Evolutionary conservation across 2,329 filamentous ascomycete genomes (phyloP).

Genomic region (Hawksworthiomyces lignivorus): DNA sequence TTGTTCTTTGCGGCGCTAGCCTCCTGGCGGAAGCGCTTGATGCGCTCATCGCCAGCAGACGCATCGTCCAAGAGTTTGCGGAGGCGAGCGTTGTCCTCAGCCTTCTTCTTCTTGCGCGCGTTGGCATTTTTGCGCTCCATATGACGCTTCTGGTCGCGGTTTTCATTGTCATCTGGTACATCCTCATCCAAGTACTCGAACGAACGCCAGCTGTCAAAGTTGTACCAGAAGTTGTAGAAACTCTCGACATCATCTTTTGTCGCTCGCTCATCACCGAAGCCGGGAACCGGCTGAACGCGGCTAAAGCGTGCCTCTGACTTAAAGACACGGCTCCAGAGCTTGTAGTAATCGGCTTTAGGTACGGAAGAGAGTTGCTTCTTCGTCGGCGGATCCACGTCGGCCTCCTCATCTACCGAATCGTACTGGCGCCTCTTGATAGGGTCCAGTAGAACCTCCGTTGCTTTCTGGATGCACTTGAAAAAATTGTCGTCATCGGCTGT

Average conservation of each 20-base stretch:
- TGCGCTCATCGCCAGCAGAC: slow-evolving; percentile 80
- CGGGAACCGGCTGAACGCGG: slow-evolving; percentile 79
- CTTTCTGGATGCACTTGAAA: slow-evolving; percentile 99
- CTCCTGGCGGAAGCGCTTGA: slow-evolving; percentile 93
- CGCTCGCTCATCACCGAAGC: slow-evolving; percentile 76
- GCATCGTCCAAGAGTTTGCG: slow-evolving; percentile 84
- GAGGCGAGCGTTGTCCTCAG: slow-evolving; percentile 86
- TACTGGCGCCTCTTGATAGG: slow-evolving; percentile 89
- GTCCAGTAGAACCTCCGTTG: slow-evolving; percentile 86
- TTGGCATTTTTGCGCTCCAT: slow-evolving; percentile 98
- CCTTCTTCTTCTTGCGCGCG: slow-evolving; percentile 98
- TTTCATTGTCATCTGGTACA: slow-evolving; percentile 97
- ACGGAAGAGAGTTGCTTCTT: slow-evolving; percentile 67
- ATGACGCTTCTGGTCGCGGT: slow-evolving; percentile 97
- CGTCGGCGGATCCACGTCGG: slow-evolving; percentile 81
- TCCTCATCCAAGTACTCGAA: slow-evolving; percentile 99
- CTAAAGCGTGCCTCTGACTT: slow-evolving; percentile 90
- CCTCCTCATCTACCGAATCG: slow-evolving; percentile 91
- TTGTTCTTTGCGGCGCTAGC: slow-evolving; percentile 94
- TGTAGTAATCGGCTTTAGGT: slow-evolving; percentile 85
- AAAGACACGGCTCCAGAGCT: slow-evolving; percentile 86
- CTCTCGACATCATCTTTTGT: slow-evolving; percentile 82
- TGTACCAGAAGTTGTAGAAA: slow-evolving; percentile 99
- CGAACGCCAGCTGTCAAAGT: slow-evolving; percentile 94
- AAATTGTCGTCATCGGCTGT: slow-evolving; percentile 90